phyloP scores from a whole-genome alignment of 2,329 filamentous ascomycete genomes.

The Alternaria solani region DNA sequence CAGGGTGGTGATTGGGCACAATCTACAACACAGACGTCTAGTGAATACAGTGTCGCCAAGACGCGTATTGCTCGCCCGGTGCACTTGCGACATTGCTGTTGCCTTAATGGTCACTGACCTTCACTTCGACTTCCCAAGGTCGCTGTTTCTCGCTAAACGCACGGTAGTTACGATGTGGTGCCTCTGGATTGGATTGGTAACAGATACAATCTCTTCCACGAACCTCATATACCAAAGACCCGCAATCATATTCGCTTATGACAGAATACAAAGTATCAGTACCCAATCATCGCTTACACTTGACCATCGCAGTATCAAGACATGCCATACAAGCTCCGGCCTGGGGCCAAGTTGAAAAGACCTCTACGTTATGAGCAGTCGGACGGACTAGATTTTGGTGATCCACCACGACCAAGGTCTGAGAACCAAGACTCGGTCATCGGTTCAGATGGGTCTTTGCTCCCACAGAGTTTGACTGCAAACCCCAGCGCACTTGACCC shows the following conservation, averaged over 20 bases:
- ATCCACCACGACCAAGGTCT: not conserved
- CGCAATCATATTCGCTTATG: not conserved
- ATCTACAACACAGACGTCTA: not conserved
- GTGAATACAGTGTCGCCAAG: not conserved
- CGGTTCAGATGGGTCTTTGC: not conserved
- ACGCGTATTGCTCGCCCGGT: not conserved
- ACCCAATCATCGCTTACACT: not conserved
- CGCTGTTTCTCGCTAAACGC: not conserved
- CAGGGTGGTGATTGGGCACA: not conserved
- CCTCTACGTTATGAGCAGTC: slow-evolving; percentile 1
- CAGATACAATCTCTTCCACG: not conserved
- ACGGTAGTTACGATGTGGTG: slow-evolving; percentile 1
- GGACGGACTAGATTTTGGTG: not conserved
- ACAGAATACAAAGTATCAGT: not conserved
- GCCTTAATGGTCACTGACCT: not conserved
- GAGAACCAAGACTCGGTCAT: not conserved
- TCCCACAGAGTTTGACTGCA: not conserved
- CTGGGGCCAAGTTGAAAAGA: slow-evolving; percentile 7
- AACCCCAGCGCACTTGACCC: not conserved
- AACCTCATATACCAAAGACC: not conserved
- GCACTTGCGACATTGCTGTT: not conserved
- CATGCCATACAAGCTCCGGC: slow-evolving; percentile 10
- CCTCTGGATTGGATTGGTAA: not conserved
- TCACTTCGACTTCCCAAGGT: slow-evolving; percentile 1
- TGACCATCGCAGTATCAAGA: not conserved